Conservation (phyloP, 192 early-diverging fungal genomes). For the Mortierella alpina region DNA sequence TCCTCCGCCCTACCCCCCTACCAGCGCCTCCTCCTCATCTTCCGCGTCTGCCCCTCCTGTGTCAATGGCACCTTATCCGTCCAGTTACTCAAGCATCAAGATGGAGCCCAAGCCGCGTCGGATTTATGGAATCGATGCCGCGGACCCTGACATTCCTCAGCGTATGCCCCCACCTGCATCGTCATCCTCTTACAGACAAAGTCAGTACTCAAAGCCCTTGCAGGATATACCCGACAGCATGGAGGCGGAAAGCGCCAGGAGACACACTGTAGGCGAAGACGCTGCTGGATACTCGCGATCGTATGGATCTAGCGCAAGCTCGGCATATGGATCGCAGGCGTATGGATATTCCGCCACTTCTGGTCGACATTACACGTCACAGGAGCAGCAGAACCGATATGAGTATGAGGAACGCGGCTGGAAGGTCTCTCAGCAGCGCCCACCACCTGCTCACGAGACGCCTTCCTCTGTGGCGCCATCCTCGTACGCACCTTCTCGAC, state of each 20-base stretch:
- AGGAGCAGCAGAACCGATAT: slow-evolving; percentile 14
- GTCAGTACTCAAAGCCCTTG: slow-evolving; percentile 31
- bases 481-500: slow-evolving; percentile 14
- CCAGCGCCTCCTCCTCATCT: slow-evolving; percentile 2
- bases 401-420: slow-evolving; percentile 38
- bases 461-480: slow-evolving; percentile 2
- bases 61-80: slow-evolving; percentile 2
- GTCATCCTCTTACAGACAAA: slow-evolving; percentile 28
- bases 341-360: slow-evolving; percentile 23
- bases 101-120: slow-evolving; percentile 20
- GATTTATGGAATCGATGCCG: slow-evolving; percentile 48
- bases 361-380: slow-evolving; percentile 12
- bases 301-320: slow-evolving; percentile 14
- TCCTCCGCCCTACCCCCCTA: slow-evolving; percentile 13
- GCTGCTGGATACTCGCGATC: slow-evolving; percentile 9
- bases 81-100: slow-evolving; percentile 12
- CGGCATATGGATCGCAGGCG: slow-evolving; percentile 23
- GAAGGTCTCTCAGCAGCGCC: background rate
- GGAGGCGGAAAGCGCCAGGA: slow-evolving; percentile 19
- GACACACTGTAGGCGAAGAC: slow-evolving; percentile 15
- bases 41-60: slow-evolving; percentile 3
- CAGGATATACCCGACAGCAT: slow-evolving; percentile 19
- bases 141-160: slow-evolving; percentile 15
- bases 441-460: slow-evolving; percentile 1
- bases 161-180: slow-evolving; percentile 24